Conservation (phyloP, 1,284 basidiomycete species). For the Ustilago crameri region DNA sequence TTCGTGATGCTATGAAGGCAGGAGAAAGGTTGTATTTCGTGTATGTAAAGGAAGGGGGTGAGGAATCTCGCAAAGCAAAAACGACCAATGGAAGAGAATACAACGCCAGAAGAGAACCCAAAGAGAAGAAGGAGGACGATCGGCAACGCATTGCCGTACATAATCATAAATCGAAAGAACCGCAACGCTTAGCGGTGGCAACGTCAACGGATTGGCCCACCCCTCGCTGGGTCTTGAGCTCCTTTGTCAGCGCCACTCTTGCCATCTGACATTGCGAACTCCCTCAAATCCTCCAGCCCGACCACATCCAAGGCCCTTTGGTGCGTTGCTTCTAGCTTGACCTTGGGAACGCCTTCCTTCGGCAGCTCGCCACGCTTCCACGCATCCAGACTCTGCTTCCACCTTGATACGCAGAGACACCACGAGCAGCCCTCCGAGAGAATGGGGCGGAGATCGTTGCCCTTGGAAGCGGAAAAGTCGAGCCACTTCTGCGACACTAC, state of each 20-base stretch:
- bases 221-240: constrained; percentile 27
- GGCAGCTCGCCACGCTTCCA: constrained; percentile 83
- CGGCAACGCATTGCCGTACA: too few species aligned
- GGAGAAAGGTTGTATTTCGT: too few species aligned
- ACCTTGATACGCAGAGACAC: constrained; percentile 57
- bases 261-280: constrained; percentile 29
- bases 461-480: constrained; percentile 50
- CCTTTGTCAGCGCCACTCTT: background rate
- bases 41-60: too few species aligned
- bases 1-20: too few species aligned
- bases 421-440: constrained; percentile 53
- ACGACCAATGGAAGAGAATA: background rate
- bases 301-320: constrained; percentile 43
- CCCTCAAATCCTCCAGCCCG: constrained; percentile 41
- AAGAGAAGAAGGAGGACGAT: background rate
- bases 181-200: too few species aligned
- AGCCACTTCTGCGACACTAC: constrained; percentile 53
- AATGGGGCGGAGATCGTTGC: constrained; percentile 55
- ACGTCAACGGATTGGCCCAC: constrained; percentile 38
- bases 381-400: constrained; percentile 79
- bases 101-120: background rate
- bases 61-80: too few species aligned
- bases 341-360: constrained; percentile 49
- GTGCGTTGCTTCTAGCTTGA: constrained; percentile 52
- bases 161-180: too few species aligned